Base-by-base conservation (phyloP, 2,329 filamentous ascomycete genomes). In the Aspergillus brasiliensis region DNA sequence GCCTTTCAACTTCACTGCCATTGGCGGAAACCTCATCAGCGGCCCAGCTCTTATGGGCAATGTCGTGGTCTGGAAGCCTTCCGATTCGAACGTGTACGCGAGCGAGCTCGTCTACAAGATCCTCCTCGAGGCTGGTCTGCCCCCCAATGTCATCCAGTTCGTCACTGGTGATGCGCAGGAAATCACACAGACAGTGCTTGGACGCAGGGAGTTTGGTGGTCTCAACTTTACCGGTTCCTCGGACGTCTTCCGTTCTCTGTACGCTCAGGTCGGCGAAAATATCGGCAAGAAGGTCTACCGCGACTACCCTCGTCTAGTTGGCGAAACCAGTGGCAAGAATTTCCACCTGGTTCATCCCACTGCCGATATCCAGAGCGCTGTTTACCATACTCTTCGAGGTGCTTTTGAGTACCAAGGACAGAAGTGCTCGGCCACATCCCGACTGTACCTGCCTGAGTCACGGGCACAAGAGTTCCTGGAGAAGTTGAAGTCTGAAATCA, bases 1-100 rank as follows among this genome's bases (percentile, higher is more conserved):
- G 57, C 93, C 93, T 21, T 97, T 97, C 84, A 97, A 97, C 82
- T 97, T 97, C 80, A 97, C 93, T 11, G 93, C 93, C 64, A 94
- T 97, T 68, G 92, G 88, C 13, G 93, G 89, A 54, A 97, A 97
- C 78, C 82, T 97, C 42, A 86, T 90, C 13, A 89, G 87, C 27
- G 89, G 90, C 0, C 93, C 94, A 5, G 92, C 92, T 0, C 80
- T 97, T 49, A 88, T 97, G 82, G 94, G 93, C 60, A 98, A 98
- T 76, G 94, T 97, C 0, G 92, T 97, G 3, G 81, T 98, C 38
- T 98, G 93, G 93, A 98, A 98, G 82, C 93, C 93, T 15, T 95
- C 91, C 11, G 91, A 94, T 67, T 89, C 83, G 23, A 91, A 92
- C 44, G 89, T 97, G 62, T 89, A 90, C 17, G 92, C 91, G 59